Evolutionary conservation across 169 alveolate species (phyloP).

Genomic region (Nephromyces sp.): DNA sequence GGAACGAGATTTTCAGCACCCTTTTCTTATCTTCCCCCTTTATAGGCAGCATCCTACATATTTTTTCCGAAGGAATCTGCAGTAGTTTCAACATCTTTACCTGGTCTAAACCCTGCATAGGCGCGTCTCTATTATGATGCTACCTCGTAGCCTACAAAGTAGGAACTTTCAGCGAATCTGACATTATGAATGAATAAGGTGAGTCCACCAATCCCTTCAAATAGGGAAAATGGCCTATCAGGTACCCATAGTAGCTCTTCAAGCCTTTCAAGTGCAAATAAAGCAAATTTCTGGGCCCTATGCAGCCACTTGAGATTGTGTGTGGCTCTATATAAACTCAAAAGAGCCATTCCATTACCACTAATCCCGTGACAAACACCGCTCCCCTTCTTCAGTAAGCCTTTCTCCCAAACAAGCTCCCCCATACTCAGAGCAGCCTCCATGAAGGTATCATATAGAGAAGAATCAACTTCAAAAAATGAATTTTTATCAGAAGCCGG

Average conservation of each 20-base stretch:
- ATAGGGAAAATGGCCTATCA: conserved; percentile 13
- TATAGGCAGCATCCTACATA: too few relatives aligned
- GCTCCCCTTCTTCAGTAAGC: conserved; percentile 63
- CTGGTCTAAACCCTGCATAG: too few relatives aligned
- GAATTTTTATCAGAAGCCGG: neutral
- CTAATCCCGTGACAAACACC: conserved; percentile 77
- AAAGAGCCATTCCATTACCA: conserved; percentile 62
- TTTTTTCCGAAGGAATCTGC: too few relatives aligned
- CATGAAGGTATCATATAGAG: neutral
- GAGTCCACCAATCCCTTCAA: conserved; percentile 18
- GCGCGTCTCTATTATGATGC: too few relatives aligned
- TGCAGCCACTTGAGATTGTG: conserved; percentile 49
- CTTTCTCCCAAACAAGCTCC: conserved; percentile 57
- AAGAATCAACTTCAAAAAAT: conserved; percentile 36
- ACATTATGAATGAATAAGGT: conserved; percentile 14
- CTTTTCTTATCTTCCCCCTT: too few relatives aligned
- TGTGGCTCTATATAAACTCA: conserved; percentile 43
- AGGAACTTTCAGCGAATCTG: too few relatives aligned
- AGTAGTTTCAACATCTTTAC: too few relatives aligned
- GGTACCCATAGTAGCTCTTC: neutral
- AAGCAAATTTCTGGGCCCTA: conserved; percentile 50
- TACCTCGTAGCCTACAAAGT: too few relatives aligned
- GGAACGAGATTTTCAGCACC: too few relatives aligned
- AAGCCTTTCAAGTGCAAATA: neutral
- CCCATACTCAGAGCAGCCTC: conserved; percentile 40